Conservation (phyloP, 2,329 filamentous ascomycete genomes). For the Zalaria sp. region DNA sequence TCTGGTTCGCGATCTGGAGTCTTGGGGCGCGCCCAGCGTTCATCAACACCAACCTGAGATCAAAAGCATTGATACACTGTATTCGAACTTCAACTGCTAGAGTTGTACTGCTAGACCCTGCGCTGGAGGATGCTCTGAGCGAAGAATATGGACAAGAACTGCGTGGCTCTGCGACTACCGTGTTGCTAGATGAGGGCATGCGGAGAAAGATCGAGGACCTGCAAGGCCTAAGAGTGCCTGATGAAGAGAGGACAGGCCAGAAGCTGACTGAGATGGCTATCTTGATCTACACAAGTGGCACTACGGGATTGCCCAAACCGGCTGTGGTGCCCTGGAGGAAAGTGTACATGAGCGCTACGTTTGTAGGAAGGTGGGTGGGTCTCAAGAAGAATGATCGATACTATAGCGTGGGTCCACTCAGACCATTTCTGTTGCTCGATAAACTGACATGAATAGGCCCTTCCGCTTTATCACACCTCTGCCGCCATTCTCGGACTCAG, state of each 20-base stretch:
- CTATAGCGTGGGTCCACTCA: slow-evolving; percentile 40
- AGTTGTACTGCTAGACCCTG: slow-evolving; percentile 55
- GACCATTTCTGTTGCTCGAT: background rate
- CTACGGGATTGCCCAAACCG: slow-evolving; percentile 65
- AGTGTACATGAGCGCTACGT: slow-evolving; percentile 10
- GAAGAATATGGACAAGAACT: slow-evolving; percentile 36
- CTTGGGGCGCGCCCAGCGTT: slow-evolving; percentile 74
- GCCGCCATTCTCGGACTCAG: slow-evolving; percentile 55
- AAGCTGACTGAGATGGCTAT: slow-evolving; percentile 42
- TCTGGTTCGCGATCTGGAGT: slow-evolving; percentile 67
- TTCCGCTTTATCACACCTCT: slow-evolving; percentile 82
- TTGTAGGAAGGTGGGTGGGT: slow-evolving; percentile 31
- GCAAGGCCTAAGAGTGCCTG: slow-evolving; percentile 15
- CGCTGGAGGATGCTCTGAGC: slow-evolving; percentile 40
- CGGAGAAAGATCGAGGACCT: slow-evolving; percentile 28
- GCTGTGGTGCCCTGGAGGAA: slow-evolving; percentile 22
- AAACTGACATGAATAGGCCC: slow-evolving; percentile 30
- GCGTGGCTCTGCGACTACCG: slow-evolving; percentile 35
- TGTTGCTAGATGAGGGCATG: slow-evolving; percentile 49
- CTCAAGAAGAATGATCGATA: slow-evolving; percentile 65
- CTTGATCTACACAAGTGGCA: slow-evolving; percentile 76
- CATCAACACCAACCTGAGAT: slow-evolving; percentile 74
- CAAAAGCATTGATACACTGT: slow-evolving; percentile 59
- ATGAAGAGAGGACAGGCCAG: slow-evolving; percentile 15
- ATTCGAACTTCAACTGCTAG: slow-evolving; percentile 52